A percentile compares a stretch with the other conserved stretches of the same genome.
Evolutionary conservation across 2,329 filamentous ascomycete genomes (phyloP).

Genomic region (Neopestalotiopsis clavispora): DNA sequence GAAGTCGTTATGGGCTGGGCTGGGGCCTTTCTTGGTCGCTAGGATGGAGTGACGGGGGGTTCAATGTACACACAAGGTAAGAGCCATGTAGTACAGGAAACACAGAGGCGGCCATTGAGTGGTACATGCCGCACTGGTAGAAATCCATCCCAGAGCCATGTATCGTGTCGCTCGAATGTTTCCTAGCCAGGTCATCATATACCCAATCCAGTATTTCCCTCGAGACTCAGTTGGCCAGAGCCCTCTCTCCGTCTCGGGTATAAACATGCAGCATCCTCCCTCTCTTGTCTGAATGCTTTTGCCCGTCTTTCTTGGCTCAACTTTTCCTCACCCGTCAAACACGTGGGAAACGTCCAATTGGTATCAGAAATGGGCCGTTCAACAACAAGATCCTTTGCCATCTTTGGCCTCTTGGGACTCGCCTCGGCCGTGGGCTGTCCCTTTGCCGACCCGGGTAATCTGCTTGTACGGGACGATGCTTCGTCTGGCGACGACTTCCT

Average conservation of each 20-base stretch:
- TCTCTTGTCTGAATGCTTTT: not conserved
- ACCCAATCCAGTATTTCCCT: not conserved
- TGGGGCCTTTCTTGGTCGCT: not conserved
- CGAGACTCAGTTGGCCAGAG: not conserved
- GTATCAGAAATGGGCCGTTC: slow-evolving; percentile 29
- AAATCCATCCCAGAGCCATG: not conserved
- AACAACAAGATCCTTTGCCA: slow-evolving; percentile 24
- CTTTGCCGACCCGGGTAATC: slow-evolving; percentile 35
- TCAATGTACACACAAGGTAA: not conserved
- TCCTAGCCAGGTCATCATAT: not conserved
- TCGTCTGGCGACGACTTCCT: slow-evolving; percentile 28
- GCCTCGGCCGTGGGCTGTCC: slow-evolving; percentile 36
- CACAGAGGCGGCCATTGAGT: not conserved
- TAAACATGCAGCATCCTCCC: not conserved
- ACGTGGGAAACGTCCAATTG: not conserved
- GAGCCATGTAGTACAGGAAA: not conserved
- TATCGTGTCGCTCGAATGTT: not conserved
- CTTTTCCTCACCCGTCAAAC: not conserved
- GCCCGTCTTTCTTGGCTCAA: not conserved
- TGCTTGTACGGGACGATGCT: slow-evolving; percentile 30
- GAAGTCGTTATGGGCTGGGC: not conserved
- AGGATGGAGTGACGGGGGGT: not conserved
- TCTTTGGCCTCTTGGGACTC: slow-evolving; percentile 32
- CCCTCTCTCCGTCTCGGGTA: not conserved
- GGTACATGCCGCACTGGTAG: not conserved